These are phyloP conservation scores for Penicillium coprophilum DNA, from an alignment of 495 filamentous ascomycete genomes.

Conservation along the genomic window DNA sequence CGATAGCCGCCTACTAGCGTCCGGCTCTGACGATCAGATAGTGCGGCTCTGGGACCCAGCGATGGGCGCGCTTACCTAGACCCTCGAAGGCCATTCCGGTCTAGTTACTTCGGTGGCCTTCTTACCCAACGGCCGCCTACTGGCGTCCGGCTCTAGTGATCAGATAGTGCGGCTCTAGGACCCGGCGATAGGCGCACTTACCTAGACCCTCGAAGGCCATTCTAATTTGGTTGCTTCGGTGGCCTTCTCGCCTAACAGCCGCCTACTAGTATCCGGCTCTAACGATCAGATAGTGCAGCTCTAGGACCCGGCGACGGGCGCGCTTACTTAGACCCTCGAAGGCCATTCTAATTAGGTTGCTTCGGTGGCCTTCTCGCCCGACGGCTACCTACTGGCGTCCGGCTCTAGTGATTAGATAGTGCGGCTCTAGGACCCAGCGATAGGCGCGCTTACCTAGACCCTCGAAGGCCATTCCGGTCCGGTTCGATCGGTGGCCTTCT, in stretches of 20 bases:
- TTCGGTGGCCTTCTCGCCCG: constrained; percentile 16
- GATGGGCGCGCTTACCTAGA: background rate
- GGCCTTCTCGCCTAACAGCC: constrained; percentile 11
- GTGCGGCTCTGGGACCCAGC: background rate
- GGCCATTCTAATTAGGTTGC: constrained; percentile 18
- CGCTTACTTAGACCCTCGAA: constrained; percentile 15
- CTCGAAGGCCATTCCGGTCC: too few relatives aligned
- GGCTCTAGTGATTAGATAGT: background rate
- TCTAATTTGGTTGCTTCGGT: constrained; percentile 9
- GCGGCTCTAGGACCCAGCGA: constrained; percentile 14
- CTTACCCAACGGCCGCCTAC: constrained; percentile 21
- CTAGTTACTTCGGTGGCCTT: constrained; percentile 18
- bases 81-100: constrained; percentile 13
- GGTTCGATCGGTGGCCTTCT: too few relatives aligned
- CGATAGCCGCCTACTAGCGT: background rate
- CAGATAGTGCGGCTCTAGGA: constrained; percentile 31
- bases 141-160: constrained; percentile 21
- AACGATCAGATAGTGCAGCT: constrained; percentile 14
- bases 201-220: constrained; percentile 25
- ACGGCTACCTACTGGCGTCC: background rate
- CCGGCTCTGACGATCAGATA: background rate
- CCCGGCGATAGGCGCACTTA: constrained; percentile 8
- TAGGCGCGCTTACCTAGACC: background rate
- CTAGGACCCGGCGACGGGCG: constrained; percentile 18
- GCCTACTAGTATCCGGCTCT: background rate